Base-by-base conservation (phyloP, 371 early-diverging fungal genomes). In the Mucor velutinosus region DNA sequence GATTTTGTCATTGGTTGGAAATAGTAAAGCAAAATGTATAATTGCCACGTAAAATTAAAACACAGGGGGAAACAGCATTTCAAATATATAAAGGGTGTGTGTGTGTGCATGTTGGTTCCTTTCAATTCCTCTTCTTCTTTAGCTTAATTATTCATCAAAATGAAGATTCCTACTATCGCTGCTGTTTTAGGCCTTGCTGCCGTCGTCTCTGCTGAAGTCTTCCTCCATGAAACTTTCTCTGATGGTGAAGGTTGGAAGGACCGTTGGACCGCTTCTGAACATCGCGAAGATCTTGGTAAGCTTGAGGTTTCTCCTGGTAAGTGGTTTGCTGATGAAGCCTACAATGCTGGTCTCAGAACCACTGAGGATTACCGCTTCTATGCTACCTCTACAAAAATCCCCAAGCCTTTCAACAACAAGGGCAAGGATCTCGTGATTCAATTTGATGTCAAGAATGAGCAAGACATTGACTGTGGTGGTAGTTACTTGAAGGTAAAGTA, bases 381-480 rank as follows among this genome's bases (percentile, higher is more conserved):
- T 79, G 91, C 92, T 56, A 80, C 92, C 67, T 87, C 96, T 12
- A 86, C 94, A 29, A 86, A 90, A 68, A 14, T 64, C 23, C 76
- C 94, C 66, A 82, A 88, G 65, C 82, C 87, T 58, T 92, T 93
- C 76, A 85, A 85, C 77, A 92, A 90, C 84, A 85, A 87, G 73
- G 90, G 77, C 75, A 93, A 92, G 75, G 83, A 92, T 70, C 79
- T 96, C 59, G 94, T 98, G 37, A 82, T 96, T 64, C 98, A 98
- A 84, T 96, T 94, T 77, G 95, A 96, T 76, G 96, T 97, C 73
- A 97, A 98, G 88, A 91, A 96, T 62, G 97, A 97, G 74, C 90
- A 95, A 72, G 84, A 84, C 58, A 90, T 97, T 66, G 95, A 95
- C 69, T 99, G 99, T 86, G 98, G 97, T 71, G 99, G 99, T 62